A percentile compares a stretch with the other conserved stretches of the same genome.
These are phyloP conservation scores for Ustilago cynodontis DNA, from an alignment of 1,284 basidiomycete genomes.

Conservation along the genomic window DNA sequence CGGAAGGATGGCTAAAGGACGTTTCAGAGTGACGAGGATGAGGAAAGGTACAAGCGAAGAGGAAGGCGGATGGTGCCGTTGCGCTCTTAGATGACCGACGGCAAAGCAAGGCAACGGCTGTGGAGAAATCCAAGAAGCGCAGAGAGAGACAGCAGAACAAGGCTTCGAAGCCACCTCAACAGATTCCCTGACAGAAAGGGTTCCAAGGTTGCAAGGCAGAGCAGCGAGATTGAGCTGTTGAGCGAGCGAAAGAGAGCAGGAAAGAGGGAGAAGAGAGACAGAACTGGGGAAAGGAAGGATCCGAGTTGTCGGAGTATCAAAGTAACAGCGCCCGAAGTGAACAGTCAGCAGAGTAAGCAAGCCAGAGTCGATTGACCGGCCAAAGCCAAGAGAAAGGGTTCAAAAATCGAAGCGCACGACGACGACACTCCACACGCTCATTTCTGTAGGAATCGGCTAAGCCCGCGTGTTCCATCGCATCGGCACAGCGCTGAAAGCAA, in stretches of 20 bases:
- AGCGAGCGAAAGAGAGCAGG: background rate
- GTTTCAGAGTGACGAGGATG: background rate
- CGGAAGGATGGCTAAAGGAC: background rate
- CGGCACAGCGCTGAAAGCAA: too few relatives aligned
- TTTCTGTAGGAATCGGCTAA: too few relatives aligned
- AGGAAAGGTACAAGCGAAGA: background rate
- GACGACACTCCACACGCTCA: background rate
- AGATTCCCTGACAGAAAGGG: too few relatives aligned
- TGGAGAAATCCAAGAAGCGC: background rate
- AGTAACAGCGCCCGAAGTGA: too few relatives aligned
- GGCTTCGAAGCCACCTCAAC: too few relatives aligned
- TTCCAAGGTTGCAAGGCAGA: background rate
- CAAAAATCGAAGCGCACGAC: background rate
- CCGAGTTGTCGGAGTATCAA: slow-evolving; percentile 8
- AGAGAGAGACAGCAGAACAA: background rate
- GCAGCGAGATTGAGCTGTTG: too few relatives aligned
- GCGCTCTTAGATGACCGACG: slow-evolving; percentile 3
- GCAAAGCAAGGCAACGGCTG: background rate
- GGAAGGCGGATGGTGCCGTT: background rate
- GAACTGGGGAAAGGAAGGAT: slow-evolving; percentile 14
- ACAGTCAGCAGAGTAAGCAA: background rate
- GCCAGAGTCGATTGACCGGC: background rate
- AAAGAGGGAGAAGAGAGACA: too few relatives aligned
- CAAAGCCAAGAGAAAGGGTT: background rate
- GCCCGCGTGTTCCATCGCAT: too few relatives aligned